phyloP scores from a whole-genome alignment of 2,329 filamentous ascomycete genomes.

The Pseudopyrenochaeta lycopersici region DNA sequence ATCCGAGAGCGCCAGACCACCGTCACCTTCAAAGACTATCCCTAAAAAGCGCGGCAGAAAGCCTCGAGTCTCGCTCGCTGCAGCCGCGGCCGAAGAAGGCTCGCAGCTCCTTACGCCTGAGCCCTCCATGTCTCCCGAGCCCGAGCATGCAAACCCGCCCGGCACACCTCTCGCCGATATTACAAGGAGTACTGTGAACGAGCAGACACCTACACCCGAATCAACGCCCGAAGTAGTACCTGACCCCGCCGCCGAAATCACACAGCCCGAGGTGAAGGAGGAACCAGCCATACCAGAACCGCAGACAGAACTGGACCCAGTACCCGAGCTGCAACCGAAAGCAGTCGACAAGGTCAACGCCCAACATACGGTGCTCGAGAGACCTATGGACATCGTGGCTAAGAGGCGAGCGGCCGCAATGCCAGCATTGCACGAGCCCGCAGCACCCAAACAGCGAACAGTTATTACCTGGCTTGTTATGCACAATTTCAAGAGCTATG shows the following conservation, averaged over 20 bases:
- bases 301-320: slow-evolving; percentile 37
- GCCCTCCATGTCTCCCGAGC: slow-evolving; percentile 66
- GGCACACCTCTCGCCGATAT: slow-evolving; percentile 75
- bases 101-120: slow-evolving; percentile 57
- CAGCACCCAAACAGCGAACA: slow-evolving; percentile 81
- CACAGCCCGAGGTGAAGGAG: slow-evolving; percentile 72
- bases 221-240: slow-evolving; percentile 26
- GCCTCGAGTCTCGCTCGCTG: slow-evolving; percentile 52
- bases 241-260: slow-evolving; percentile 71
- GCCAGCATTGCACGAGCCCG: slow-evolving; percentile 73
- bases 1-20: slow-evolving; percentile 58
- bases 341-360: slow-evolving; percentile 76
- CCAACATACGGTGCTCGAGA: slow-evolving; percentile 81
- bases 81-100: slow-evolving; percentile 50
- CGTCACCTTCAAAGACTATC: slow-evolving; percentile 27
- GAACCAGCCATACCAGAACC: slow-evolving; percentile 33
- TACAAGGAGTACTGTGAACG: slow-evolving; percentile 72
- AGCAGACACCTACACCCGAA: slow-evolving; percentile 47
- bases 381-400: slow-evolving; percentile 91
- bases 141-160: slow-evolving; percentile 57
- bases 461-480: slow-evolving; percentile 93
- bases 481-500: slow-evolving; percentile 99
- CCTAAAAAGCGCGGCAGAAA: slow-evolving; percentile 69
- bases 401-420: slow-evolving; percentile 77
- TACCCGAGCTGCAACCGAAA: slow-evolving; percentile 48